Percentiles rank a stretch among this genome's conserved stretches.
These are phyloP conservation scores for Ophiostoma perfectum DNA, from an alignment of 2,329 filamentous ascomycete genomes.

Conservation along the genomic window DNA sequence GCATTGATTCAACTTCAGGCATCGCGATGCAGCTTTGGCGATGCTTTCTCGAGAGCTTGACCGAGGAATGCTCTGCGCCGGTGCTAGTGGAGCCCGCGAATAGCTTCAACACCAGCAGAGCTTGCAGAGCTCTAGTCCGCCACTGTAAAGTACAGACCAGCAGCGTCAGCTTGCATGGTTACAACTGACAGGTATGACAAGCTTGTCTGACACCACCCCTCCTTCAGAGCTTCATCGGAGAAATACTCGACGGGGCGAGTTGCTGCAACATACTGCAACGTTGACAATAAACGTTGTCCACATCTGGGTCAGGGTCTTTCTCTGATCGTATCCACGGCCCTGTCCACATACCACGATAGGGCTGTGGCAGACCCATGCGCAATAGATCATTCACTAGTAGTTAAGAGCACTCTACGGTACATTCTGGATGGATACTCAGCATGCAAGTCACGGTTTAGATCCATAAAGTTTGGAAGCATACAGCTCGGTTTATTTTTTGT, in stretches of 20 bases:
- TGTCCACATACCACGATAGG: constrained; percentile 9
- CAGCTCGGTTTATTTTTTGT: constrained; percentile 15
- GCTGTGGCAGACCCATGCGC: neutral
- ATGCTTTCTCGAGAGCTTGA: neutral
- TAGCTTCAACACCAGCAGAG: neutral
- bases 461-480: constrained; percentile 14
- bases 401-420: neutral
- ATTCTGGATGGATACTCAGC: neutral
- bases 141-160: neutral
- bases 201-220: neutral
- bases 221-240: neutral
- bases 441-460: neutral
- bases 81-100: neutral
- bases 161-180: neutral
- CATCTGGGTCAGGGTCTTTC: neutral
- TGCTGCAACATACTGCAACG: neutral
- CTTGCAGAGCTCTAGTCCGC: neutral
- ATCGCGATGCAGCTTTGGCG: neutral
- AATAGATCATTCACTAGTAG: neutral
- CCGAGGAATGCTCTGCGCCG: neutral
- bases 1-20: neutral
- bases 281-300: neutral
- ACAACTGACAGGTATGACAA: neutral
- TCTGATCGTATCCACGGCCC: neutral
- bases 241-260: neutral